Base-by-base conservation (phyloP, 2,329 filamentous ascomycete genomes). In the Periconia sp. region DNA sequence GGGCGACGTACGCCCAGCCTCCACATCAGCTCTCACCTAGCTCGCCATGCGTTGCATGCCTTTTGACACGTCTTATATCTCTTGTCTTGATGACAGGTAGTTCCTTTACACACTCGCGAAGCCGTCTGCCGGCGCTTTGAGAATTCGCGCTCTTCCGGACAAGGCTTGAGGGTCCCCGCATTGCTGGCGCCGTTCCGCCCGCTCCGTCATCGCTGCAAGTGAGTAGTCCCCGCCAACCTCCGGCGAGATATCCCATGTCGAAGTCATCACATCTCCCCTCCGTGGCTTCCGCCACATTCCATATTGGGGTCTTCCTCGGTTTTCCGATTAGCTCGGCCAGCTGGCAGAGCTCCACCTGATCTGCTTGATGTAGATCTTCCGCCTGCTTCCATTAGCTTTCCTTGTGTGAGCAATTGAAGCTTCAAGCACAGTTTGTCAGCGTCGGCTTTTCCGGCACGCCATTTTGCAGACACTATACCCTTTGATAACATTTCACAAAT, bases 381-480 rank as follows among this genome's bases (percentile, higher is more conserved):
- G 56, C 42, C 37, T 31, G 40, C 49, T 57, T 62, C 55, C 55
- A 54, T 36, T 34, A 45, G 46, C 42, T 36, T 43, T 40, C 39
- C 19, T 33, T 29, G 46, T 23, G 34, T 29, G 33, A 40, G 40
- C 45, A 37, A 47, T 50, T 42, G 40, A 41, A 46, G 26, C 47
- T 43, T 37, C 30, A 30, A 41, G 4, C 30, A 23, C 17, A 30
- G 52, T 63, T 61, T 60, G 57, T 63, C 55, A 58, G 56, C 60
- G 30, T 48, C 60, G 59, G 65, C 36, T 53, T 18, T 36, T 39
- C 55, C 64, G 62, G 64, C 24, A 25, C 37, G 33, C 25, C 5
- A n/a, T 36, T 24, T 26, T 40, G 13, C 40, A 12, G 43, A 23
- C 26, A 40, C 34, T 19, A 26, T 36, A 28, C 40, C 31, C 38